Evolutionary conservation across 345 rosid genomes (phyloP).

Genomic region (rapeseed (Brassica napus)): Da-Ae NC_063440.1:2155001-2155500

Average conservation of each 20-base stretch:
- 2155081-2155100: conserved; percentile 39
- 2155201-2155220: conserved; percentile 50
- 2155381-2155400: conserved; percentile 43
- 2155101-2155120: conserved; percentile 65
- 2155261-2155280: conserved; percentile 47
- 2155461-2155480: conserved; percentile 64
- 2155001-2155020: conserved; percentile 67
- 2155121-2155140: conserved; percentile 60
- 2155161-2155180: conserved; percentile 57
- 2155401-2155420: conserved; percentile 57
- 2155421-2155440: not conserved
- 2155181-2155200: conserved; percentile 57
- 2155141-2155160: conserved; percentile 46
- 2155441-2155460: conserved; percentile 48
- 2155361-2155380: conserved; percentile 51
- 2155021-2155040: conserved; percentile 50
- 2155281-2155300: conserved; percentile 70
- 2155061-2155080: conserved; percentile 45
- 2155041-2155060: conserved; percentile 62
- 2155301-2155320: conserved; percentile 65
- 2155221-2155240: conserved; percentile 59
- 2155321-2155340: conserved; percentile 44
- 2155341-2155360: conserved; percentile 40
- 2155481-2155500: conserved; percentile 57
- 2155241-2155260: conserved; percentile 57